A percentile compares a stretch with the other conserved stretches of the same genome.
Evolutionary conservation across 768 basidiomycete genomes (phyloP).

Genomic region (Russula ochroleuca): DNA sequence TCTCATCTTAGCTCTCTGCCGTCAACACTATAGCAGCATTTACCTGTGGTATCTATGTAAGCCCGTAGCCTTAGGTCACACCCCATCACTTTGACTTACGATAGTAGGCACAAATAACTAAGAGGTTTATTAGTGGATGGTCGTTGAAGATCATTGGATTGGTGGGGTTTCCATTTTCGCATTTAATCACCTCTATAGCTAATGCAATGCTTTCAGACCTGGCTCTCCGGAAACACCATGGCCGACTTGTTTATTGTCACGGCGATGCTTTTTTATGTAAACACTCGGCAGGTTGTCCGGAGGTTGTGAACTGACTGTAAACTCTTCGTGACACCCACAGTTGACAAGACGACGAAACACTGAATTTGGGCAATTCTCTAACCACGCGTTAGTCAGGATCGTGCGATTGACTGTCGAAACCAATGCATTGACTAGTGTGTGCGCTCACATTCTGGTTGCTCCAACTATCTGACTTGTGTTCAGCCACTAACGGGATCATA

Average conservation of each 20-base stretch:
- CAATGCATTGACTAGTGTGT: slow-evolving; percentile 9
- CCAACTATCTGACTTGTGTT: neutral
- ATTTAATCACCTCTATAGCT: neutral
- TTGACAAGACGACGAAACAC: neutral
- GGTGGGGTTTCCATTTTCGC: neutral
- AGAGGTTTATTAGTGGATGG: neutral
- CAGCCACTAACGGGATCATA: neutral
- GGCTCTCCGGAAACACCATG: slow-evolving; percentile 4
- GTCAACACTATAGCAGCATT: neutral
- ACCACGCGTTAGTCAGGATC: slow-evolving; percentile 1
- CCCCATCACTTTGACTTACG: neutral
- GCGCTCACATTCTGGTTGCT: neutral
- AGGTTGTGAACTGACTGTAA: neutral
- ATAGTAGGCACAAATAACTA: neutral
- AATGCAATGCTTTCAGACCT: slow-evolving; percentile 4
- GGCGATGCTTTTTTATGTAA: slow-evolving; percentile 14
- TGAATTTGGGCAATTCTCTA: neutral
- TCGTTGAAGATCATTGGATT: neutral
- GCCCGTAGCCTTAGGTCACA: neutral
- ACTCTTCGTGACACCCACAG: neutral
- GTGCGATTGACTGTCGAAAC: slow-evolving; percentile 18
- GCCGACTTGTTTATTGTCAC: slow-evolving; percentile 3
- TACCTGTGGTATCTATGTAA: slow-evolving; percentile 5
- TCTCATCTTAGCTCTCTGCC: neutral
- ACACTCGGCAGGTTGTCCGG: neutral